These are phyloP conservation scores for Candida sojae DNA, from an alignment of 1,139 yeast genomes.

Conservation along the genomic window DNA sequence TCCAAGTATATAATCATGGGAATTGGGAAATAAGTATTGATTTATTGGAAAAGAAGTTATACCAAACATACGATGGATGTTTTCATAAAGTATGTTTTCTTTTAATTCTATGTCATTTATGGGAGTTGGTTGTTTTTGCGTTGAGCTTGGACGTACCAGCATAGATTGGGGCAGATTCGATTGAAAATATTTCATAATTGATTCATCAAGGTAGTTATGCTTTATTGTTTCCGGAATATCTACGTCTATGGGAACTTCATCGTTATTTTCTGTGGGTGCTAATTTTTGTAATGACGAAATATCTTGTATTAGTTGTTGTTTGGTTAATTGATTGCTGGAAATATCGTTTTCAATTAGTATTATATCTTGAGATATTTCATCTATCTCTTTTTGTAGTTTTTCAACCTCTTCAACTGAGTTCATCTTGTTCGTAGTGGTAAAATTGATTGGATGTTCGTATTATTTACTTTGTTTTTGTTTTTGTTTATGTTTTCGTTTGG, in stretches of 20 bases:
- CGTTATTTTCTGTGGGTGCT: slow-evolving; percentile 6
- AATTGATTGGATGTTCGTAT: neutral
- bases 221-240: slow-evolving; percentile 20
- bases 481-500: neutral
- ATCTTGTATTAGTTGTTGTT: slow-evolving; percentile 11
- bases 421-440: neutral
- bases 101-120: slow-evolving; percentile 22
- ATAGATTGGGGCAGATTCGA: neutral
- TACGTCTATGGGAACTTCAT: slow-evolving; percentile 12
- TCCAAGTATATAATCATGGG: slow-evolving; percentile 29
- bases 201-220: slow-evolving; percentile 28
- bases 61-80: slow-evolving; percentile 40
- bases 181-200: slow-evolving; percentile 24
- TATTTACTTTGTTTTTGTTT: neutral
- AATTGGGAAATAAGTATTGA: slow-evolving; percentile 22
- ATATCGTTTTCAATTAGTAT: slow-evolving; percentile 17
- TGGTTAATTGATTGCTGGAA: slow-evolving; percentile 10
- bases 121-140: slow-evolving; percentile 1
- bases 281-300: slow-evolving; percentile 4
- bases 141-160: neutral
- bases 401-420: slow-evolving; percentile 2
- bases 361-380: slow-evolving; percentile 18
- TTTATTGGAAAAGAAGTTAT: slow-evolving; percentile 45
- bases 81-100: slow-evolving; percentile 39
- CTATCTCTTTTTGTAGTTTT: slow-evolving; percentile 8